Percentiles rank a stretch among this genome's conserved stretches.
These are phyloP conservation scores for Ganoderma sinense DNA, from an alignment of 1,284 basidiomycete genomes.

Conservation along the genomic window DNA sequence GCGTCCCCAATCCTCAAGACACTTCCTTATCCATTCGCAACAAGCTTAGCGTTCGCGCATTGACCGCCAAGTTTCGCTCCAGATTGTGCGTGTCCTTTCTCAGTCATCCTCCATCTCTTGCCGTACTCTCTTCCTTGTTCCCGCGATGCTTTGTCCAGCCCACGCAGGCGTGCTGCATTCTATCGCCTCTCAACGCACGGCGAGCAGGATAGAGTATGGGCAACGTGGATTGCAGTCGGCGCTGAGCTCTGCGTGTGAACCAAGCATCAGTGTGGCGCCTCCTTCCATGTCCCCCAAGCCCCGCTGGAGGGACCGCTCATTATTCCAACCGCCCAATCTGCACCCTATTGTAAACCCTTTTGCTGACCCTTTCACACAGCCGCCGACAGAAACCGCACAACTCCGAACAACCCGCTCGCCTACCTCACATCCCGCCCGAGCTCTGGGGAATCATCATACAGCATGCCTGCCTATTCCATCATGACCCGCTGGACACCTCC, in stretches of 20 bases:
- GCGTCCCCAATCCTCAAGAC: conserved; percentile 11
- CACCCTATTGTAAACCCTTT: background rate
- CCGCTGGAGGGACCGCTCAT: background rate
- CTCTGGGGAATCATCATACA: conserved; percentile 67
- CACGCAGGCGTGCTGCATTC: no score
- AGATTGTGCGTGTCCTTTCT: conserved; percentile 24
- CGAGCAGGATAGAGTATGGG: background rate
- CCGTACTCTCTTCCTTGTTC: background rate
- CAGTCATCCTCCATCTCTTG: background rate
- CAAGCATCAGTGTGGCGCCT: conserved; percentile 15
- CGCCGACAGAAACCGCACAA: conserved; percentile 19
- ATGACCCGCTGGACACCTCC: conserved; percentile 55
- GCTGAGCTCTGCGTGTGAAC: conserved; percentile 20
- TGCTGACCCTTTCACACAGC: conserved; percentile 17
- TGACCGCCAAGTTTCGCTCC: conserved; percentile 25
- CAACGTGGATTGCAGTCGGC: background rate
- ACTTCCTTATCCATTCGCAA: conserved; percentile 4
- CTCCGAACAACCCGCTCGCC: conserved; percentile 14
- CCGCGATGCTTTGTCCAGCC: no score
- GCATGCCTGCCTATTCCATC: conserved; percentile 52
- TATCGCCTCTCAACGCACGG: no score
- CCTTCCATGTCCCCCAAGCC: background rate
- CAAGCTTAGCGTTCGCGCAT: conserved; percentile 18
- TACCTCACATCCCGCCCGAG: conserved; percentile 61
- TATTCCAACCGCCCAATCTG: background rate